phyloP scores from a whole-genome alignment of 352 stramenopile genomes.

The Saprolegnia diclina region DNA sequence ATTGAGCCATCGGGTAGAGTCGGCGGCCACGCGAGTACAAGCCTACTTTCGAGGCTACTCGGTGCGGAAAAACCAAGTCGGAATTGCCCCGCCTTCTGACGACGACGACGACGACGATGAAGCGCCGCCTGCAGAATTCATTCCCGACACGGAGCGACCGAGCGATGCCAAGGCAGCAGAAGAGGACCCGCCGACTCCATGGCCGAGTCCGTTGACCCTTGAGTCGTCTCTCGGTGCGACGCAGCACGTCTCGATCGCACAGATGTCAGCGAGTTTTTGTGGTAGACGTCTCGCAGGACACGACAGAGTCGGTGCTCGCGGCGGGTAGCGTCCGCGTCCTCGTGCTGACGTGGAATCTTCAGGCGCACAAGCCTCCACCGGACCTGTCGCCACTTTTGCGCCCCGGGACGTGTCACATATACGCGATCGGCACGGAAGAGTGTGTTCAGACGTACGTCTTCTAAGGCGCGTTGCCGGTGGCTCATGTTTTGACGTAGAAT shows the following conservation, averaged over 20 bases:
- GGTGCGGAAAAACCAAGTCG: neutral
- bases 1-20: neutral
- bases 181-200: neutral
- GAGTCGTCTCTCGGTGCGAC: neutral
- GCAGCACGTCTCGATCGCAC: neutral
- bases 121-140: neutral
- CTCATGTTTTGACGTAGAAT: conserved; percentile 38
- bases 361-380: conserved; percentile 54
- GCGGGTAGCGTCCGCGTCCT: conserved; percentile 57
- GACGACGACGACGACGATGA: neutral
- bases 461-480: neutral
- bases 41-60: conserved; percentile 3
- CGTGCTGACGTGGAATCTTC: conserved; percentile 82
- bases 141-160: neutral
- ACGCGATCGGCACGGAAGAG: conserved; percentile 89
- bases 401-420: conserved; percentile 79
- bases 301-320: conserved; percentile 35
- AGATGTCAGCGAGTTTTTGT: neutral
- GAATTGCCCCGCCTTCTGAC: neutral
- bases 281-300: conserved; percentile 10
- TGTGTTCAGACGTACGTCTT: conserved; percentile 74
- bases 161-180: neutral
- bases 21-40: conserved; percentile 1
- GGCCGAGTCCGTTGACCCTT: neutral
- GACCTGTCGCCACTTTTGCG: conserved; percentile 39